A percentile compares a stretch with the other conserved stretches of the same genome.
These are phyloP conservation scores for Veloboletus limbatus DNA, from an alignment of 1,284 basidiomycete genomes.

Conservation along the genomic window DNA sequence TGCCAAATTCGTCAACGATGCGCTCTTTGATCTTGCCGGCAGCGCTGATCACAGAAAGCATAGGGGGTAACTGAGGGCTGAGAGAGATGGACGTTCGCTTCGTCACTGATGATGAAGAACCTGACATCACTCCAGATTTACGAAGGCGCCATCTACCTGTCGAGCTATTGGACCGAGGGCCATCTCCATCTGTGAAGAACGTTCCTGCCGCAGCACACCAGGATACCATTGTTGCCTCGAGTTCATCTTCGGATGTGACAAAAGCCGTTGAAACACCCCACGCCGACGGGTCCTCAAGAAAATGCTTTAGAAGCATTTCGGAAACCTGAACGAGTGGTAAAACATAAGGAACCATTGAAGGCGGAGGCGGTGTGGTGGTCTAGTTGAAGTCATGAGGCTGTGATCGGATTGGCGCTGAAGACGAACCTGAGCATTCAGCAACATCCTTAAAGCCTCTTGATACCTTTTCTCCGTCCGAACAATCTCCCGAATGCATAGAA, in stretches of 20 bases:
- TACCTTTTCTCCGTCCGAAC: slow-evolving; percentile 66
- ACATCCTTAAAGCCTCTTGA: slow-evolving; percentile 45
- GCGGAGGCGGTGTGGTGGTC: slow-evolving; percentile 45
- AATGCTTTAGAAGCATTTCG: slow-evolving; percentile 43
- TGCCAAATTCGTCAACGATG: slow-evolving; percentile 2
- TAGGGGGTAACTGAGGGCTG: slow-evolving; percentile 14
- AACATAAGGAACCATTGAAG: slow-evolving; percentile 52
- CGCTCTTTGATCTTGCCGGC: slow-evolving; percentile 6
- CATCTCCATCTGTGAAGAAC: slow-evolving; percentile 44
- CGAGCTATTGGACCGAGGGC: slow-evolving; percentile 8
- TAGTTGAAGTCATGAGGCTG: slow-evolving; percentile 19
- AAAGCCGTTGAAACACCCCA: slow-evolving; percentile 61
- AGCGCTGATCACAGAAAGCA: slow-evolving; percentile 10
- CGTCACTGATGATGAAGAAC: slow-evolving; percentile 2
- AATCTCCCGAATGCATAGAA: slow-evolving; percentile 61
- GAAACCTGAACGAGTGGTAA: slow-evolving; percentile 49
- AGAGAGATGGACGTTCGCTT: slow-evolving; percentile 6
- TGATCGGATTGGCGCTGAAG: background rate
- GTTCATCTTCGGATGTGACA: slow-evolving; percentile 47
- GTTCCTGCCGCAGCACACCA: slow-evolving; percentile 63
- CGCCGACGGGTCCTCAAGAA: slow-evolving; percentile 59
- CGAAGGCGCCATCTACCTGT: slow-evolving; percentile 26
- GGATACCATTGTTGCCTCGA: slow-evolving; percentile 55
- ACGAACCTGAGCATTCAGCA: slow-evolving; percentile 43
- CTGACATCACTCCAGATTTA: slow-evolving; percentile 15